These are phyloP conservation scores for Stachybotrys echinatus DNA, from an alignment of 2,329 filamentous ascomycete species.

Conservation along the genomic window DNA sequence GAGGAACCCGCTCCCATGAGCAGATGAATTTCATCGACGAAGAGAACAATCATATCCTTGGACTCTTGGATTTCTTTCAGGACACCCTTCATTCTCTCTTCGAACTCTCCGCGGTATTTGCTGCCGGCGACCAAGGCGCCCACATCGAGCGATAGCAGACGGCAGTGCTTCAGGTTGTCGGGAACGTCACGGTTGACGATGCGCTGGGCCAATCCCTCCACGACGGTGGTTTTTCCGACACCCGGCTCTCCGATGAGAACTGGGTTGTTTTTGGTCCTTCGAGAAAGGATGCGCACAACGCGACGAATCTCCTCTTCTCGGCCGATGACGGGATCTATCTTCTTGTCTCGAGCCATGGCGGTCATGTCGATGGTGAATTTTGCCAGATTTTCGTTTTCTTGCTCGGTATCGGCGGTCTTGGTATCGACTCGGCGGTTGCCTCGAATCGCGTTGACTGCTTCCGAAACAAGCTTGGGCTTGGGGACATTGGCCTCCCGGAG, in stretches of 20 bases:
- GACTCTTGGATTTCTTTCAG: constrained; percentile 93
- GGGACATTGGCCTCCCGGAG: constrained; percentile 86
- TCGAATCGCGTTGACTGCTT: constrained; percentile 85
- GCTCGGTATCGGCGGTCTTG: constrained; percentile 88
- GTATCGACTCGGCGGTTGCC: constrained; percentile 92
- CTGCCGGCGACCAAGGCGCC: constrained; percentile 92
- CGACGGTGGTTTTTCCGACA: constrained; percentile 97
- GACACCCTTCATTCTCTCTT: constrained; percentile 98
- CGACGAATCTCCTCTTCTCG: constrained; percentile 92
- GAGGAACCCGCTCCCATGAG: constrained; percentile 95
- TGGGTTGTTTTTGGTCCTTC: constrained; percentile 97
- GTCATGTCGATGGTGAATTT: constrained; percentile 99
- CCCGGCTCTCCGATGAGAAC: constrained; percentile 96
- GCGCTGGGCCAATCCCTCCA: constrained; percentile 89
- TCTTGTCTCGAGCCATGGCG: constrained; percentile 89
- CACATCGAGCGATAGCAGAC: constrained; percentile 89
- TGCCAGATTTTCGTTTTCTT: constrained; percentile 90
- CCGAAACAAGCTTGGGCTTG: constrained; percentile 83
- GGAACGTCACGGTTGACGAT: constrained; percentile 97
- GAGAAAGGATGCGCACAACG: constrained; percentile 84
- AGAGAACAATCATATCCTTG: constrained; percentile 95
- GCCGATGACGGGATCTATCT: constrained; percentile 95
- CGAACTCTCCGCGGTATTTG: constrained; percentile 98
- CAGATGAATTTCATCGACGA: constrained; percentile 97
- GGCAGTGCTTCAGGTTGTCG: constrained; percentile 90